Percentiles rank a stretch among this genome's conserved stretches.
Evolutionary conservation across 108 stramenopile genomes (phyloP).

Genomic region (Skeletonema menzelii): DNA sequence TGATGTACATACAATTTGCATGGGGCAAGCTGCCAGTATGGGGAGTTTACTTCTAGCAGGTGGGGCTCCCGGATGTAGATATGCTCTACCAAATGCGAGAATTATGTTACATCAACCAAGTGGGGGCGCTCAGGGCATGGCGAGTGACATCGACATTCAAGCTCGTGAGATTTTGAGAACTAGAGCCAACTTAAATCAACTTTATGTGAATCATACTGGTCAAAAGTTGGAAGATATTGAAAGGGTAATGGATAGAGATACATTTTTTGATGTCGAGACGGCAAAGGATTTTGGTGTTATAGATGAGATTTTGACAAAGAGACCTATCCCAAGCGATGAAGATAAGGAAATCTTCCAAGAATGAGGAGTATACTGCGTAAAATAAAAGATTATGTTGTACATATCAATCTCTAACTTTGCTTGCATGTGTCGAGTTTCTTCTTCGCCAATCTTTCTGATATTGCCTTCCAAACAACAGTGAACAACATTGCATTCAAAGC

Average conservation of each 20-base stretch:
- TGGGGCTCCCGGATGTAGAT: conserved; percentile 74
- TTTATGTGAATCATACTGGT: conserved; percentile 90
- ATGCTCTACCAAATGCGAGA: conserved; percentile 87
- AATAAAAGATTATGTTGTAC: not conserved
- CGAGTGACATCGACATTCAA: conserved; percentile 93
- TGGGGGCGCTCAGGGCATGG: conserved; percentile 96
- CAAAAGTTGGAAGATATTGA: conserved; percentile 79
- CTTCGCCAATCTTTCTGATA: conserved; percentile 45
- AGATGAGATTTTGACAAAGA: conserved; percentile 84
- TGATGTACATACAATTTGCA: conserved; percentile 92
- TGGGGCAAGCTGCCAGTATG: conserved; percentile 98
- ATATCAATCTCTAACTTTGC: not conserved
- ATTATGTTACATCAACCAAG: conserved; percentile 97
- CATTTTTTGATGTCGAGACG: conserved; percentile 86
- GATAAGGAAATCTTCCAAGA: conserved; percentile 3
- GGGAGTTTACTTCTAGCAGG: conserved; percentile 90
- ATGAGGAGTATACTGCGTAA: not conserved
- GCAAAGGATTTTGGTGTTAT: conserved; percentile 93
- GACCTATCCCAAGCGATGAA: conserved; percentile 39
- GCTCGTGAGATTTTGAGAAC: conserved; percentile 84
- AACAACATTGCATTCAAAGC: conserved; percentile 58
- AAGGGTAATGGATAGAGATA: conserved; percentile 95
- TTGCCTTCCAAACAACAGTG: conserved; percentile 60
- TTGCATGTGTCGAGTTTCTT: conserved; percentile 3
- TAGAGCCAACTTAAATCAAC: conserved; percentile 72